Percentiles rank a stretch among this genome's conserved stretches.
These are phyloP conservation scores for Microdochium paspali DNA, from an alignment of 2,329 filamentous ascomycete species.

Conservation along the genomic window DNA sequence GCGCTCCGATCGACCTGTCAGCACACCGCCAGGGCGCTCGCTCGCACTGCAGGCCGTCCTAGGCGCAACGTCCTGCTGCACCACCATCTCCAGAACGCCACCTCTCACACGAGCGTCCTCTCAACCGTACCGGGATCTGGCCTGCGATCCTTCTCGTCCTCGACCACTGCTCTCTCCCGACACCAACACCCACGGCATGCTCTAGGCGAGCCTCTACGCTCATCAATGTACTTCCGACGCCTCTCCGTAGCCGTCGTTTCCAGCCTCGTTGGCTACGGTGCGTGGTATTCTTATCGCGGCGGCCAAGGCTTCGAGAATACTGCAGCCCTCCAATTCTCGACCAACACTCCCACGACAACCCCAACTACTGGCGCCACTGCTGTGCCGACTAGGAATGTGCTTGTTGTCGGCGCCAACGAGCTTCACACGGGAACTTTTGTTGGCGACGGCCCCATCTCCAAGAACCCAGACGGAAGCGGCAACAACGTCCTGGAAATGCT, in stretches of 20 bases:
- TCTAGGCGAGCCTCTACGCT: constrained; percentile 41
- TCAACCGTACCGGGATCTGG: constrained; percentile 14
- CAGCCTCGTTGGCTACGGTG: constrained; percentile 64
- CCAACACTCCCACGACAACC: constrained; percentile 25
- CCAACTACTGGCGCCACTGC: constrained; percentile 23
- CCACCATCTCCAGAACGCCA: constrained; percentile 28
- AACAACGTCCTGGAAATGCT: constrained; percentile 91
- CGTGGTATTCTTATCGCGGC: constrained; percentile 63
- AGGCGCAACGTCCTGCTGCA: constrained; percentile 27
- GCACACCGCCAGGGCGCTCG: constrained; percentile 50
- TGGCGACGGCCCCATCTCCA: constrained; percentile 78
- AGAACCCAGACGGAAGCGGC: constrained; percentile 77
- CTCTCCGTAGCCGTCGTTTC: constrained; percentile 59
- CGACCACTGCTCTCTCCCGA: constrained; percentile 18
- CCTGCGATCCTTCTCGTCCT: constrained; percentile 31
- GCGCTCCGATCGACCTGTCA: constrained; percentile 60
- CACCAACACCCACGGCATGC: constrained; percentile 24
- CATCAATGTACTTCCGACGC: constrained; percentile 68
- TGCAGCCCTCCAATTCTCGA: constrained; percentile 27
- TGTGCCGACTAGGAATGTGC: constrained; percentile 52
- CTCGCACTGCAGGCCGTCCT: constrained; percentile 32
- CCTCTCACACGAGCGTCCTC: constrained; percentile 8
- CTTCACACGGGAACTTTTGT: constrained; percentile 82
- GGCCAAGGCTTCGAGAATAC: constrained; percentile 22
- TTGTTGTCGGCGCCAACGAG: constrained; percentile 84